These are phyloP conservation scores for Chimonanthus praecox DNA, from an alignment of 164 flowering plant genomes.

Conservation along the genomic window DNA sequence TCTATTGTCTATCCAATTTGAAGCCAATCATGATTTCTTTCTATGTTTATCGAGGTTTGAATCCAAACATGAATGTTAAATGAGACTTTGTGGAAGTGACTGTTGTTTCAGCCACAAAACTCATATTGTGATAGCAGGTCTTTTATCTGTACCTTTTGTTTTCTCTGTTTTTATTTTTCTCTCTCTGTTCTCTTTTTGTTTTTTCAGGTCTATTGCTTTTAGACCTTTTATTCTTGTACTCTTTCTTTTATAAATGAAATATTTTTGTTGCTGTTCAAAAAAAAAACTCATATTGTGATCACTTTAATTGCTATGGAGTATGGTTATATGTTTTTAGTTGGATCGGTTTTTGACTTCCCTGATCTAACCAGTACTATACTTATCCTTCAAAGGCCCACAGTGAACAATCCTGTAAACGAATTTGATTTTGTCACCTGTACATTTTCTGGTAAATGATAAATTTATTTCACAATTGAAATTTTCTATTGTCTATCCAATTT, in stretches of 20 bases:
- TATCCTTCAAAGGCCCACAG: not conserved
- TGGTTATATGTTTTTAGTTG: no score
- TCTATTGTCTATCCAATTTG: not conserved
- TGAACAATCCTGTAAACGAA: no score
- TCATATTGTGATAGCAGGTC: not conserved
- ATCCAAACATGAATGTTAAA: not conserved
- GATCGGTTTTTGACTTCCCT: no score
- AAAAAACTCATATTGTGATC: no score
- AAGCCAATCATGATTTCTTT: not conserved
- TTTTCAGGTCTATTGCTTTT: no score
- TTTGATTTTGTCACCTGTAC: not conserved
- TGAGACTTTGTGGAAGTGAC: not conserved
- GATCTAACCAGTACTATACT: no score
- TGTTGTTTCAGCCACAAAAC: not conserved
- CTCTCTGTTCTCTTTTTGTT: no score
- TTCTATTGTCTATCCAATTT: not conserved
- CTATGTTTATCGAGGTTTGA: not conserved
- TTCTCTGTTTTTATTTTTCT: no score
- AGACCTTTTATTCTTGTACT: no score
- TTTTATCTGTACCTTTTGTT: not conserved
- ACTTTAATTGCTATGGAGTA: no score
- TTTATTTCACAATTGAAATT: not conserved
- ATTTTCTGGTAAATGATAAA: not conserved
- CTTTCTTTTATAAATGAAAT: no score
- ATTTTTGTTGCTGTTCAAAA: no score